Conservation (phyloP, 1,284 basidiomycete species). For the Trichosporon ovoides region DNA sequence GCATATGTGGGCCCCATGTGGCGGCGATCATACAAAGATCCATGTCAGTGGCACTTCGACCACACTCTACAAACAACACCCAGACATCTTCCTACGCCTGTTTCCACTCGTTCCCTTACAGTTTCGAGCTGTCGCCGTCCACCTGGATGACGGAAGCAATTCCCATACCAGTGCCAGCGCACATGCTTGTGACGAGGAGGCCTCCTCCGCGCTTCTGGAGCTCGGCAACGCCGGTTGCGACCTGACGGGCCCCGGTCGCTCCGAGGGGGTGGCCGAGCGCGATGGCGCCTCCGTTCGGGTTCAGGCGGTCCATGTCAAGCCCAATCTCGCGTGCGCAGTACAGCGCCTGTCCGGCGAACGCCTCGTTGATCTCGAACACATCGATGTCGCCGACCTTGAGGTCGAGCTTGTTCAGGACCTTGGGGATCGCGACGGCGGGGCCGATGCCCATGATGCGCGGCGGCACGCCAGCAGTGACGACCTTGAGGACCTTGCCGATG, state of each 20-base stretch:
- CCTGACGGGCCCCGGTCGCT: constrained; percentile 74
- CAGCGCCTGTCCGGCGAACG: constrained; percentile 76
- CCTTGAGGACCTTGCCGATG: constrained; percentile 77
- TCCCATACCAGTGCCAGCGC: constrained; percentile 57
- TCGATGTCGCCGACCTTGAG: constrained; percentile 68
- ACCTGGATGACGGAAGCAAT: no score
- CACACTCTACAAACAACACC: constrained; percentile 1
- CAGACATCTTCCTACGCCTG: neutral
- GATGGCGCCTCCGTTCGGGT: constrained; percentile 81
- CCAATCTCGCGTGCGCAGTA: constrained; percentile 68
- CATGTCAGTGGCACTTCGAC: neutral
- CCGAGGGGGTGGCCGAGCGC: constrained; percentile 33
- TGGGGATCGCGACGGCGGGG: constrained; percentile 81
- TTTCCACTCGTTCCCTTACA: neutral
- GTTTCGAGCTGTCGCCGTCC: no score
- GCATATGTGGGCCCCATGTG: neutral
- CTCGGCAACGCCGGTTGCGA: constrained; percentile 78
- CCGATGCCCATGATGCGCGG: constrained; percentile 84
- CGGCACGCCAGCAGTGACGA: constrained; percentile 68
- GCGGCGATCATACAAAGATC: no score
- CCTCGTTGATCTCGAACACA: constrained; percentile 82
- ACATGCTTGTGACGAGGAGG: constrained; percentile 86
- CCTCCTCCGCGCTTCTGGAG: constrained; percentile 65
- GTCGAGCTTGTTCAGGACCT: constrained; percentile 59
- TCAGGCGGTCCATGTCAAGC: constrained; percentile 70